These are phyloP conservation scores for Strigomonas galati DNA, from an alignment of 208 protist genomes.

Conservation along the genomic window DNA sequence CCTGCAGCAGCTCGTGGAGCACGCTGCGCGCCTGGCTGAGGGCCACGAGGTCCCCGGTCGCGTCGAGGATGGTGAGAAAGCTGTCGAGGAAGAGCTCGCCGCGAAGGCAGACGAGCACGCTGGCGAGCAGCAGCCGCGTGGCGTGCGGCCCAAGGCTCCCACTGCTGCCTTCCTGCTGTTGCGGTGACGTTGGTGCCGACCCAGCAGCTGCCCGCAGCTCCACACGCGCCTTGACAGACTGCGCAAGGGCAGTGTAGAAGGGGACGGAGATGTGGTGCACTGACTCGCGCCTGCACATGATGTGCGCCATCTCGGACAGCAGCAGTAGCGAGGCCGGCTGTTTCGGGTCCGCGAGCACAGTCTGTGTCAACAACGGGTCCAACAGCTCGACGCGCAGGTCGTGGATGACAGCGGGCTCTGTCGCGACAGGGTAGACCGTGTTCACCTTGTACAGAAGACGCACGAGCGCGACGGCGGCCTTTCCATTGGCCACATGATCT, in stretches of 20 bases:
- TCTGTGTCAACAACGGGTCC: conserved; percentile 50
- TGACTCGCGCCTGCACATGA: conserved; percentile 62
- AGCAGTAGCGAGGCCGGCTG: conserved; percentile 24
- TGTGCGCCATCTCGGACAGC: conserved; percentile 62
- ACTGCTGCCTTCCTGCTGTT: conserved; percentile 19
- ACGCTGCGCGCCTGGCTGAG: conserved; percentile 23
- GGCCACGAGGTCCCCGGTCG: conserved; percentile 26
- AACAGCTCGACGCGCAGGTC: conserved; percentile 58
- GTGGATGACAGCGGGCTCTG: conserved; percentile 55
- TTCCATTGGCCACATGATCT: background rate
- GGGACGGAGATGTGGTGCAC: conserved; percentile 60
- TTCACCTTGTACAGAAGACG: conserved; percentile 60
- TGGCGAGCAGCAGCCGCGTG: conserved; percentile 39
- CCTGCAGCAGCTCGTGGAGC: conserved; percentile 27
- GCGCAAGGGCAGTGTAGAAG: conserved; percentile 39
- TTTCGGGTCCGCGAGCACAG: conserved; percentile 17
- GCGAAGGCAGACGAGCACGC: conserved; percentile 41
- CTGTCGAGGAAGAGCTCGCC: conserved; percentile 24
- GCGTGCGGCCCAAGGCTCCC: conserved; percentile 7
- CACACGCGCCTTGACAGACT: conserved; percentile 15
- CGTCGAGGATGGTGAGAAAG: conserved; percentile 23
- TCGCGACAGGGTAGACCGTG: conserved; percentile 44
- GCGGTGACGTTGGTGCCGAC: background rate
- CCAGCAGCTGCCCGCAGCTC: background rate
- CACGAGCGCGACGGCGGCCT: conserved; percentile 9